phyloP scores from a whole-genome alignment of 1,139 yeast species.

The Yarrowia galli region DNA sequence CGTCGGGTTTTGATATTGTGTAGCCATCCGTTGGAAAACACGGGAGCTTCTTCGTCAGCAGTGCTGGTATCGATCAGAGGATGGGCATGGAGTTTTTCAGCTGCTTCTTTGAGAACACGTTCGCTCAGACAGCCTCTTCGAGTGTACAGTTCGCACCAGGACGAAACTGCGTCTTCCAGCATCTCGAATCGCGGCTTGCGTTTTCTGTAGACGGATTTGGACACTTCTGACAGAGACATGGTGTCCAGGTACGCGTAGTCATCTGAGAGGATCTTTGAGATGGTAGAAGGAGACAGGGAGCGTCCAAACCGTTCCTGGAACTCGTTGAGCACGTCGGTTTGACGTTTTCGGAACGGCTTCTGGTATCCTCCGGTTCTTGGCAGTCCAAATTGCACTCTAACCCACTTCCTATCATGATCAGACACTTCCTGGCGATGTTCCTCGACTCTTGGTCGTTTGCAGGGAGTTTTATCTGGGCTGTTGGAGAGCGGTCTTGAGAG shows the following conservation, averaged over 20 bases:
- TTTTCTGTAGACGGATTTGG: constrained; percentile 13
- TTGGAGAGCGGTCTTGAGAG: not conserved
- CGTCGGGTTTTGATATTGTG: constrained; percentile 24
- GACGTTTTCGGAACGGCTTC: constrained; percentile 13
- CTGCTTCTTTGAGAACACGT: constrained; percentile 24
- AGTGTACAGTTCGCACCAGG: constrained; percentile 34
- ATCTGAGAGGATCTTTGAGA: constrained; percentile 30
- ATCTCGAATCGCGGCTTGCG: constrained; percentile 19
- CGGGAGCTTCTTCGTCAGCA: constrained; percentile 13
- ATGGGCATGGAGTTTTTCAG: constrained; percentile 10
- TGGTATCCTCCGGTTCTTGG: constrained; percentile 29
- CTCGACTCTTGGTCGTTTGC: constrained; percentile 3
- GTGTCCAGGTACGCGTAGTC: constrained; percentile 32
- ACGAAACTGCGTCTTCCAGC: constrained; percentile 19
- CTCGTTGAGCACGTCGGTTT: constrained; percentile 5
- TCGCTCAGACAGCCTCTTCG: constrained; percentile 28
- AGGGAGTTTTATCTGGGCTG: constrained; percentile 26
- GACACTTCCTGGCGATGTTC: constrained; percentile 18
- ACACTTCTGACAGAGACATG: constrained; percentile 6
- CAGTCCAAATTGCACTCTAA: constrained; percentile 27
- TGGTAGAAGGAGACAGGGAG: not conserved
- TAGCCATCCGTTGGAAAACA: constrained; percentile 25
- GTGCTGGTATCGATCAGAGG: constrained; percentile 22
- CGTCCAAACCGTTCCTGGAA: constrained; percentile 17
- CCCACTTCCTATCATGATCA: constrained; percentile 24